phyloP scores from a whole-genome alignment of 2,329 filamentous ascomycete species.

The Escovopsis sp. region DNA sequence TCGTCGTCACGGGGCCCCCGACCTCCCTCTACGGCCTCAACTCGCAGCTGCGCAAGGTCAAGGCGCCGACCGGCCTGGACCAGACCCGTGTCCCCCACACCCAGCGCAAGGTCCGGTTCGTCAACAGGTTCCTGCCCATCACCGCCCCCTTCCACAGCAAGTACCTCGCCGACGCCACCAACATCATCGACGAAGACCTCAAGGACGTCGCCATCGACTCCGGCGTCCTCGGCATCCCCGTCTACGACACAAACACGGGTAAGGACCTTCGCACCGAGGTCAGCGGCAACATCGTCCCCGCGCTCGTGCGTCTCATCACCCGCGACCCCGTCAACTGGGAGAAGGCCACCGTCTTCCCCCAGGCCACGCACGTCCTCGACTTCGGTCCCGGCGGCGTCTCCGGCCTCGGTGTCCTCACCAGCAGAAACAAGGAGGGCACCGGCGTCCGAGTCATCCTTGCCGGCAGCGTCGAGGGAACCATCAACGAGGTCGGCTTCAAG shows the following conservation, averaged over 20 bases:
- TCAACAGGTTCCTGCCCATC: constrained; percentile 93
- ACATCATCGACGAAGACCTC: constrained; percentile 74
- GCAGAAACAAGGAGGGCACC: constrained; percentile 97
- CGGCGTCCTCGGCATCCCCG: too few relatives aligned
- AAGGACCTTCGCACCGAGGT: constrained; percentile 62
- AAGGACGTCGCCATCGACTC: constrained; percentile 66
- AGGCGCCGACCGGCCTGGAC: constrained; percentile 91
- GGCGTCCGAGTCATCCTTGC: constrained; percentile 93
- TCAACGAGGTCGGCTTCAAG: constrained; percentile 91
- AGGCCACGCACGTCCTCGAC: constrained; percentile 87
- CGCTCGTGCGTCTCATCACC: constrained; percentile 83
- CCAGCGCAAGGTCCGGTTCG: constrained; percentile 89
- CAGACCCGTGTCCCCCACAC: constrained; percentile 91
- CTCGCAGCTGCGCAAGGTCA: constrained; percentile 86
- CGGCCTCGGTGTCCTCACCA: constrained; percentile 86
- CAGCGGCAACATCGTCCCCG: constrained; percentile 67
- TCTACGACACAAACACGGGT: constrained; percentile 83
- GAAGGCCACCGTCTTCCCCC: constrained; percentile 77
- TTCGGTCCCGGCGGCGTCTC: constrained; percentile 96
- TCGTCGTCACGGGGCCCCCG: constrained; percentile 91
- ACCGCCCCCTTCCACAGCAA: constrained; percentile 97
- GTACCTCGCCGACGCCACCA: constrained; percentile 70
- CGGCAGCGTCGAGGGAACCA: constrained; percentile 80
- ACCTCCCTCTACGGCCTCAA: constrained; percentile 95
- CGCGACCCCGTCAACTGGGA: constrained; percentile 94